Evolutionary conservation across 2,329 filamentous ascomycete species (phyloP).

Genomic region (Fusarium abutilonis): DNA sequence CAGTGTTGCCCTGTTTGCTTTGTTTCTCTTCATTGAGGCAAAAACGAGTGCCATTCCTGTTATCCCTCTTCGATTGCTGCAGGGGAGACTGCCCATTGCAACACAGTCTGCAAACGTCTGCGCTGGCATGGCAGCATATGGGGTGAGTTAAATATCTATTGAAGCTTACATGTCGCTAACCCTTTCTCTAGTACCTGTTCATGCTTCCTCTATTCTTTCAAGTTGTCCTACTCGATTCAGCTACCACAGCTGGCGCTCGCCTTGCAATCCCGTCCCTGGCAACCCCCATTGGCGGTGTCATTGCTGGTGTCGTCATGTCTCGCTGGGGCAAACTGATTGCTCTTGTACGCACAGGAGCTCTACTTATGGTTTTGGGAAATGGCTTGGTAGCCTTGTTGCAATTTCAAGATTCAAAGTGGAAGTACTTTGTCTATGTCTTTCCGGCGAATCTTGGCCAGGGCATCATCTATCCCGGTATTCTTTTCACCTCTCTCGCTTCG

Average conservation of each 20-base stretch:
- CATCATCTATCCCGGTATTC: conserved; percentile 65
- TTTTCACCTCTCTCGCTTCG: conserved; percentile 70
- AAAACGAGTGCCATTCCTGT: conserved; percentile 62
- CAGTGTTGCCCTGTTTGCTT: conserved; percentile 54
- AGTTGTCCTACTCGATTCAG: conserved; percentile 70
- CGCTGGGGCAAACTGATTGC: conserved; percentile 62
- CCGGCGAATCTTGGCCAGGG: conserved; percentile 69
- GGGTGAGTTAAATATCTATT: conserved; percentile 55
- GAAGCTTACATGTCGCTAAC: conserved; percentile 16
- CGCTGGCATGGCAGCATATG: conserved; percentile 69
- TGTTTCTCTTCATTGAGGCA: conserved; percentile 61
- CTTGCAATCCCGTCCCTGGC: conserved; percentile 71
- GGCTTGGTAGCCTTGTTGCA: conserved; percentile 60
- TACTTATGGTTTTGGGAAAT: conserved; percentile 65
- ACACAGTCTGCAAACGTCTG: conserved; percentile 69
- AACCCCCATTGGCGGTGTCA: conserved; percentile 65
- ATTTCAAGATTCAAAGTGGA: conserved; percentile 61
- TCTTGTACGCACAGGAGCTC: conserved; percentile 61
- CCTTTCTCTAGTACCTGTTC: conserved; percentile 65
- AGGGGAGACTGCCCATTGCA: conserved; percentile 63
- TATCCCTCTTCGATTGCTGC: conserved; percentile 66
- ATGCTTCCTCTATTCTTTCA: conserved; percentile 77
- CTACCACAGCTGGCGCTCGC: conserved; percentile 70
- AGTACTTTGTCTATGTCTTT: conserved; percentile 67
- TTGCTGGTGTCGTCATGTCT: conserved; percentile 68